Conservation (phyloP, 352 stramenopile species). For the Phytophthora chlamydospora region DNA sequence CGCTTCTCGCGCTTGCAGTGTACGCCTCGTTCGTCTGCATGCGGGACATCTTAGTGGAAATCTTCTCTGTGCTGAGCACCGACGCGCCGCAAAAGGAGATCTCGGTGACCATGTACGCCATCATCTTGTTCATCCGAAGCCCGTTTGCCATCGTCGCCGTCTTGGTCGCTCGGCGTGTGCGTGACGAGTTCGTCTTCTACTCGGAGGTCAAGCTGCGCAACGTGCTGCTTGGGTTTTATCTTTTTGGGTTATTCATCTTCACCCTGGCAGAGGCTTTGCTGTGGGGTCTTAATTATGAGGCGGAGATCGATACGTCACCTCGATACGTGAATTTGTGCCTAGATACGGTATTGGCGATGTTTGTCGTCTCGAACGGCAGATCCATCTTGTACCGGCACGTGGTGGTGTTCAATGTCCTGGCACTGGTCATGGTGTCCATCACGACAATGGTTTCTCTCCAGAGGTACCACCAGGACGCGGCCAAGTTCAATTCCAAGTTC, state of each 20-base stretch:
- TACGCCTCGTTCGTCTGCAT: constrained; percentile 75
- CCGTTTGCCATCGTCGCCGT: constrained; percentile 40
- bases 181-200: constrained; percentile 60
- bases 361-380: constrained; percentile 82
- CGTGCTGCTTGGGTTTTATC: constrained; percentile 62
- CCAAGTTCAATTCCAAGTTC: constrained; percentile 76
- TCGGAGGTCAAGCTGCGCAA: constrained; percentile 69
- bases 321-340: constrained; percentile 83
- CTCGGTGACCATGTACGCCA: constrained; percentile 39
- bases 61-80: constrained; percentile 42
- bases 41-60: constrained; percentile 63
- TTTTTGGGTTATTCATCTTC: constrained; percentile 61
- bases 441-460: constrained; percentile 53
- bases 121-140: constrained; percentile 41
- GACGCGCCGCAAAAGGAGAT: constrained; percentile 22
- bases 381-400: constrained; percentile 78
- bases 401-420: constrained; percentile 65
- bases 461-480: constrained; percentile 53
- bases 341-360: constrained; percentile 83
- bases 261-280: constrained; percentile 53
- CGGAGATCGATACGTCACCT: constrained; percentile 65
- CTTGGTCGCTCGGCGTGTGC: constrained; percentile 45
- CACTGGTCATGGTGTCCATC: constrained; percentile 54
- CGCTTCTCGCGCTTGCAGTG: constrained; percentile 52
- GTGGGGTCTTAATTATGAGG: constrained; percentile 64